A percentile compares a stretch with the other conserved stretches of the same genome.
Evolutionary conservation across 352 stramenopile species (phyloP).

Genomic region (Elongisporangium undulatum): DNA sequence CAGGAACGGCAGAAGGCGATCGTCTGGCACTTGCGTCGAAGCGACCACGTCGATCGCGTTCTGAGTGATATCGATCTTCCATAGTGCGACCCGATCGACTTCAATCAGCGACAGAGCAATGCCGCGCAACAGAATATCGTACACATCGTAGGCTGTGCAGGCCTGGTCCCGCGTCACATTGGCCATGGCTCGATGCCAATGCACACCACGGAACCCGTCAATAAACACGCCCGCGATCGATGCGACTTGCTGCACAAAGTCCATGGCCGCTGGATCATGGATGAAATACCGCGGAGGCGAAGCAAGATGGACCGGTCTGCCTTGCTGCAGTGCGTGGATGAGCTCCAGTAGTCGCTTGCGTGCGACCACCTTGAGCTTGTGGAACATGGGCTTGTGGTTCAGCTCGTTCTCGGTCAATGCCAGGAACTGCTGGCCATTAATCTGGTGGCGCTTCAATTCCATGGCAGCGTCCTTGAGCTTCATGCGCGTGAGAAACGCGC

Average conservation of each 20-base stretch:
- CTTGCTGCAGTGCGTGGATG: slow-evolving; percentile 32
- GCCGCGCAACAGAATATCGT: slow-evolving; percentile 37
- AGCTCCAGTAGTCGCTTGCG: slow-evolving; percentile 56
- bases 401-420: slow-evolving; percentile 46
- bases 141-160: slow-evolving; percentile 51
- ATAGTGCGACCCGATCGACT: slow-evolving; percentile 45
- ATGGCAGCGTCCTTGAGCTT: slow-evolving; percentile 37
- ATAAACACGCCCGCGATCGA: slow-evolving; percentile 36
- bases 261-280: slow-evolving; percentile 44
- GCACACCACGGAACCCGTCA: slow-evolving; percentile 35
- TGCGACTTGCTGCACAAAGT: slow-evolving; percentile 41
- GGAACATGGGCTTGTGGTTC: slow-evolving; percentile 41
- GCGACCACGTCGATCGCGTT: slow-evolving; percentile 45
- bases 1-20: slow-evolving; percentile 57
- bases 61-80: slow-evolving; percentile 32
- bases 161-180: slow-evolving; percentile 26
- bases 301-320: slow-evolving; percentile 38
- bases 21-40: slow-evolving; percentile 46
- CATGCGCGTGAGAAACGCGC: slow-evolving; percentile 52
- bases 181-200: slow-evolving; percentile 50
- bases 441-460: slow-evolving; percentile 34
- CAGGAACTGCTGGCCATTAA: slow-evolving; percentile 41
- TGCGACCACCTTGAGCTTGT: slow-evolving; percentile 42
- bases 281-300: slow-evolving; percentile 28
- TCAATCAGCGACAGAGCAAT: slow-evolving; percentile 35